Evolutionary conservation across 1,284 basidiomycete species (phyloP).

Genomic region (Malassezia nana): DNA sequence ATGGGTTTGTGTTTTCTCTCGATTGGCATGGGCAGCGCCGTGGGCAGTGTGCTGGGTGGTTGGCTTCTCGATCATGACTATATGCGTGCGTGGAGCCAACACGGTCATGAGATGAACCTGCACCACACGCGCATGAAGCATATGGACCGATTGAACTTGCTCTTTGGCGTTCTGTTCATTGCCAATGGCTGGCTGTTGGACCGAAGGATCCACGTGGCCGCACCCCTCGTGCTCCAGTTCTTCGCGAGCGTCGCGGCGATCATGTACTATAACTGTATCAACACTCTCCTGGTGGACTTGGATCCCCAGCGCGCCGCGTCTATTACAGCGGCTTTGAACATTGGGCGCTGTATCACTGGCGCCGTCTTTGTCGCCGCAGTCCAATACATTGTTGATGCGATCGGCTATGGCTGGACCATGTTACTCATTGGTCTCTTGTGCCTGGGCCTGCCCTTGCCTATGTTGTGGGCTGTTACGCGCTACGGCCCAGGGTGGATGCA

Average conservation of each 20-base stretch:
- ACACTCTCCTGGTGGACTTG: slow-evolving; percentile 15
- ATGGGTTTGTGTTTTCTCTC: slow-evolving; percentile 63
- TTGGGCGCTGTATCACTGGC: slow-evolving; percentile 11
- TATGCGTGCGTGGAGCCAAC: background rate
- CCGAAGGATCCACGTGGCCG: slow-evolving; percentile 6
- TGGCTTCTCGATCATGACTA: slow-evolving; percentile 18
- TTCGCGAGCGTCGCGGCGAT: slow-evolving; percentile 1
- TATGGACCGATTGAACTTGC: background rate
- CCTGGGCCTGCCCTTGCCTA: slow-evolving; percentile 1
- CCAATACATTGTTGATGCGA: slow-evolving; percentile 14
- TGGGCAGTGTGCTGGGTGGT: slow-evolving; percentile 14
- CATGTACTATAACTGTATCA: slow-evolving; percentile 9
- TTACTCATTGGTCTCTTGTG: slow-evolving; percentile 1
- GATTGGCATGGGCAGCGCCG: slow-evolving; percentile 51
- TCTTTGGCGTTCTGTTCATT: background rate
- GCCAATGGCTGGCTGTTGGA: slow-evolving; percentile 13
- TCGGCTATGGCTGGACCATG: slow-evolving; percentile 14
- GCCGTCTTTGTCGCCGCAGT: slow-evolving; percentile 10
- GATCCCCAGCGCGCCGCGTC: slow-evolving; percentile 9
- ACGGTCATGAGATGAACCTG: slow-evolving; percentile 7
- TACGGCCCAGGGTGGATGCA: background rate
- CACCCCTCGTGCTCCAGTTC: slow-evolving; percentile 16
- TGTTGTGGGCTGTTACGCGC: background rate
- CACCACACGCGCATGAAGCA: slow-evolving; percentile 6
- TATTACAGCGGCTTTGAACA: slow-evolving; percentile 16